These are phyloP conservation scores for Mycena maculata DNA, from an alignment of 768 basidiomycete species.

Conservation along the genomic window DNA sequence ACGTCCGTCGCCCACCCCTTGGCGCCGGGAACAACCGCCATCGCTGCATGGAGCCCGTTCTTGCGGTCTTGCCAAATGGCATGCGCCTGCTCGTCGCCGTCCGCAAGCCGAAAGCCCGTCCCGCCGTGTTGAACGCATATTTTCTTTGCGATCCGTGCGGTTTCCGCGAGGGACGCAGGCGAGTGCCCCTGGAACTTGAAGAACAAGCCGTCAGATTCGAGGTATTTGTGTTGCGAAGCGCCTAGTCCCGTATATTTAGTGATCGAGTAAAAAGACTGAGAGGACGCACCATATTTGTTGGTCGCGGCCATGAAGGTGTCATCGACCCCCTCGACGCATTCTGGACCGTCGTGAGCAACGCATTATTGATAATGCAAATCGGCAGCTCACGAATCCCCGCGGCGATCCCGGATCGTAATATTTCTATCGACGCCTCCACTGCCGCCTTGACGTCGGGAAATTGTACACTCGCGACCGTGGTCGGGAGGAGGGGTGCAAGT, in stretches of 20 bases:
- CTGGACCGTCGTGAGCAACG: constrained; percentile 48
- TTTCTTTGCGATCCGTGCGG: constrained; percentile 66
- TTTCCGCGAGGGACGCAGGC: constrained; percentile 66
- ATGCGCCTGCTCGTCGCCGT: constrained; percentile 70
- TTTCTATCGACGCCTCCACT: constrained; percentile 79
- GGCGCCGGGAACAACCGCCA: constrained; percentile 68
- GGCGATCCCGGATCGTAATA: constrained; percentile 42
- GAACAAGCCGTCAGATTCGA: constrained; percentile 78
- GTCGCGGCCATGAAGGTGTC: constrained; percentile 73
- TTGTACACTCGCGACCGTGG: constrained; percentile 83
- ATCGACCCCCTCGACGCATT: constrained; percentile 89
- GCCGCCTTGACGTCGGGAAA: constrained; percentile 84
- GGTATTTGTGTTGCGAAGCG: constrained; percentile 63
- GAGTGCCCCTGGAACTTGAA: constrained; percentile 89
- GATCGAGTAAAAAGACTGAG: too few relatives aligned
- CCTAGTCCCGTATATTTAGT: constrained; percentile 4
- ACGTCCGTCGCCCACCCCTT: constrained; percentile 83
- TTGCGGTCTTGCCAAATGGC: constrained; percentile 81
- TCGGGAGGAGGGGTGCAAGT: constrained; percentile 84
- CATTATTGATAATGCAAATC: background rate
- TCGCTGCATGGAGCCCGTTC: constrained; percentile 68
- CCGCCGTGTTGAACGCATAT: constrained; percentile 76
- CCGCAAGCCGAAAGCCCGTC: constrained; percentile 73
- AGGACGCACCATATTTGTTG: constrained; percentile 61
- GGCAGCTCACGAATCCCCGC: constrained; percentile 12